phyloP scores from a whole-genome alignment of 441 rosid species.

The Populus trichocarpa region DNA sequence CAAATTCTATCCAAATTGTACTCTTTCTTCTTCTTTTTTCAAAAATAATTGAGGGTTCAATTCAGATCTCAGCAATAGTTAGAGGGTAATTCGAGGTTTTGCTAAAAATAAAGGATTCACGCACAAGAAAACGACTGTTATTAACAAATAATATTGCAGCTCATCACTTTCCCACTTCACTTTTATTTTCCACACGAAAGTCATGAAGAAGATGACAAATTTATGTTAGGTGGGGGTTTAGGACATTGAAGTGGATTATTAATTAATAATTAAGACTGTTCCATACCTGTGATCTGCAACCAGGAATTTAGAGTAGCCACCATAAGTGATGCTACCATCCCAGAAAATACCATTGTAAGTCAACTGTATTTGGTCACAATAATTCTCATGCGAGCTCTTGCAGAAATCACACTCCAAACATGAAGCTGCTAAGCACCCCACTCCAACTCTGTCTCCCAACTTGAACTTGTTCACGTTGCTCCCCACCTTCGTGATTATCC shows the following conservation, averaged over 20 bases:
- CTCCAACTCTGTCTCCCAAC: slow-evolving; percentile 61
- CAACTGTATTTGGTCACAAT: slow-evolving; percentile 51
- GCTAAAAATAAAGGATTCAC: too few species aligned
- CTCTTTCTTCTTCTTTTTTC: background rate
- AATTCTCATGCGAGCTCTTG: slow-evolving; percentile 45
- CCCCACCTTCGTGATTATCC: slow-evolving; percentile 52
- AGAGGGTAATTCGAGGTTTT: background rate
- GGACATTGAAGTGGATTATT: background rate
- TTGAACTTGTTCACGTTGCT: slow-evolving; percentile 49
- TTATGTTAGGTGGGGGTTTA: background rate
- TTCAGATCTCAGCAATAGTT: background rate
- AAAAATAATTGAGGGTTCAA: background rate
- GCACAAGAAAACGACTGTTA: background rate
- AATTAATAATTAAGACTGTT: too few species aligned
- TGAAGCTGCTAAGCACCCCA: slow-evolving; percentile 57
- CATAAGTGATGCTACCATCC: slow-evolving; percentile 61
- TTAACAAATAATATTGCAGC: background rate
- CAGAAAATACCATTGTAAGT: slow-evolving; percentile 57
- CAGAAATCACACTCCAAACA: slow-evolving; percentile 51
- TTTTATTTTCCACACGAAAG: background rate
- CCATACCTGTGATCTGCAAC: slow-evolving; percentile 54
- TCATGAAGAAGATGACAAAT: background rate
- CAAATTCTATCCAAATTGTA: background rate
- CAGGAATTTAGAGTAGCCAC: slow-evolving; percentile 52
- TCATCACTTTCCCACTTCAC: background rate